Base-by-base conservation (phyloP, 371 early-diverging fungal species). In the Apophysomyces elegans region DNA sequence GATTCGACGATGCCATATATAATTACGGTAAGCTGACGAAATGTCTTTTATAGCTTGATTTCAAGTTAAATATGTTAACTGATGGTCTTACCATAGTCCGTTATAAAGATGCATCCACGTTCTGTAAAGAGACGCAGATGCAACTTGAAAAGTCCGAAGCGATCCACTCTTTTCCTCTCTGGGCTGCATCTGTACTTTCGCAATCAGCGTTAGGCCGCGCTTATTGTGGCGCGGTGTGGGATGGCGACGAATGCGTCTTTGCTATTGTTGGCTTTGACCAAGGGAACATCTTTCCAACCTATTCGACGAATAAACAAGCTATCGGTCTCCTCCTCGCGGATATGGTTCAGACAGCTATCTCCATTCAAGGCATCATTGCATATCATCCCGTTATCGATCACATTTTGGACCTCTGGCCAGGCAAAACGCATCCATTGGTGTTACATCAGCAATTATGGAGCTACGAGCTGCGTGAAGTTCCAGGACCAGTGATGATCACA, bases 131-230 rank as follows among this genome's bases (percentile, higher is more conserved):
- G 6, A 50, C 54, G 4, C 54, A 50, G 7, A 50, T 5, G 16
- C 54, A 50, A 5, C 54, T 50, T 50, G 54, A 50, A 50, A 21
- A 50, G 21, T 26, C 21, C 21, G 54, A 50, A 50, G 54, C 54
- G 9, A 50, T 50, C 18, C 54, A 50, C 21, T 50, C 54, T 7
- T 50, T 50, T 5, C 54, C 54, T 4, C 21, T 50, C 7, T 50
- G 54, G 54, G 54, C 54, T 26, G 54, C 54, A 18, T 50, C 21
- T 9, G 32, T 7, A 4, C 54, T 50, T n/a, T 50, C 54, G 18
- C 16, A n/a, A 7, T 50, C 54, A 0, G 32, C 16, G 9, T 21
- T 50, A 21, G 54, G 54, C 21, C 54, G 32, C 5, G 16, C 35
- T 50, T 50, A 50, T 26, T 50, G 54, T 21, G 54, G 54, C 9